phyloP scores from a whole-genome alignment of 139 green algal species.

The Gonium pectorale region DNA sequence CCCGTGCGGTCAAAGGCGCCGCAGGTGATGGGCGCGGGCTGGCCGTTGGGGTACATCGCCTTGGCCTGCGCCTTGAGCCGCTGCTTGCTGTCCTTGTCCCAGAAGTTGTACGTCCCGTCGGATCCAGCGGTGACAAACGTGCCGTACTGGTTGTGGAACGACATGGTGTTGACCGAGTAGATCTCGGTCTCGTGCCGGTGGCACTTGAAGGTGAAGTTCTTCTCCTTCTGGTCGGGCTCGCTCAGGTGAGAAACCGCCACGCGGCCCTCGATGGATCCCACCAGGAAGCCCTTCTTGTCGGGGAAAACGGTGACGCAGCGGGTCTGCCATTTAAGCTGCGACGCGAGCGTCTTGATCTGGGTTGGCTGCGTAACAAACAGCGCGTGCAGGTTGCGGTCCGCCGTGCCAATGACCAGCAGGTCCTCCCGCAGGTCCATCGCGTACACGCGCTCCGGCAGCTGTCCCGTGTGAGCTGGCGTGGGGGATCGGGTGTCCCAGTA shows the following conservation, averaged over 20 bases:
- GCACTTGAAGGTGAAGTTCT: conserved; percentile 90
- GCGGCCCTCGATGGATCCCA: conserved; percentile 93
- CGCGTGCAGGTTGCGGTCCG: conserved; percentile 81
- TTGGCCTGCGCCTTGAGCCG: conserved; percentile 85
- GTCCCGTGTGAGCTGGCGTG: conserved; percentile 38
- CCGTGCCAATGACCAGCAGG: conserved; percentile 83
- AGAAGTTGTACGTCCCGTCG: conserved; percentile 98
- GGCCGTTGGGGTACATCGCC: conserved; percentile 28
- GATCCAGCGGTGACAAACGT: conserved; percentile 94
- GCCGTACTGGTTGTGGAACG: conserved; percentile 90
- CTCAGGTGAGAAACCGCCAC: conserved; percentile 98
- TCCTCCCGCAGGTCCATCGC: conserved; percentile 87
- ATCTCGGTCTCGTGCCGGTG: conserved; percentile 88
- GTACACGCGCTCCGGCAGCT: conserved; percentile 90
- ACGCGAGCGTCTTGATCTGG: conserved; percentile 88
- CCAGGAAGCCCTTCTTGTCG: conserved; percentile 92
- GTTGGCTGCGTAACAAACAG: conserved; percentile 69
- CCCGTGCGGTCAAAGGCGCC: conserved; percentile 91
- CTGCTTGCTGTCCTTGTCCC: conserved; percentile 99
- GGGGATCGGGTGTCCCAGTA: conserved; percentile 65
- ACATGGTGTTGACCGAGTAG: conserved; percentile 95
- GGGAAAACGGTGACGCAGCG: conserved; percentile 89
- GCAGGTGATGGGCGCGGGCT: conserved; percentile 85
- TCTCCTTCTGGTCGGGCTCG: conserved; percentile 64
- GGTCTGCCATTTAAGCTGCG: conserved; percentile 98